Conservation (phyloP, 495 filamentous ascomycete species). For the Margaritispora aquatica region DNA sequence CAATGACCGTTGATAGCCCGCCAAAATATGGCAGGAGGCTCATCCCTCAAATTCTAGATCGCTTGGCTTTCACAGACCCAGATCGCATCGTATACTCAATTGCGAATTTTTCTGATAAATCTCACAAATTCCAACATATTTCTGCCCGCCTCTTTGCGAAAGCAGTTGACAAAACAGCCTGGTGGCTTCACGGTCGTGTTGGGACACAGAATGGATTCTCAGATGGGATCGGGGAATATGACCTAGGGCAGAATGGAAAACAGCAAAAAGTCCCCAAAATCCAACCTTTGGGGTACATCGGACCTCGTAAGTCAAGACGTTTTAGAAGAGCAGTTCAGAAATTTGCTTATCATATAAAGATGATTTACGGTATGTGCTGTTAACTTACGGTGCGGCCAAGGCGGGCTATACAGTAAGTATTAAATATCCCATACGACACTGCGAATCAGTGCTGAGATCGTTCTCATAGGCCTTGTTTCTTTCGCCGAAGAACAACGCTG, state of each 20-base stretch:
- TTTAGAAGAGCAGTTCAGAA: background rate
- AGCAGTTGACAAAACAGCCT: conserved; percentile 25
- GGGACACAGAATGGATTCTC: background rate
- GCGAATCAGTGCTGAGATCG: no score
- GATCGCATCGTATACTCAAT: conserved; percentile 21
- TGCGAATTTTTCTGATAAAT: conserved; percentile 1
- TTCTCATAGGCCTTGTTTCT: conserved; percentile 23
- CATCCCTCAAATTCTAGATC: conserved; percentile 24
- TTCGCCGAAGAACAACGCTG: conserved; percentile 39
- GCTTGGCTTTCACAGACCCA: conserved; percentile 19
- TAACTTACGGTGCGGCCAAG: conserved; percentile 25
- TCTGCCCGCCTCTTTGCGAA: conserved; percentile 18
- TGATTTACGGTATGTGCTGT: conserved; percentile 19
- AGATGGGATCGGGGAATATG: background rate
- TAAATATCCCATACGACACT: background rate
- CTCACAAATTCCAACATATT: background rate
- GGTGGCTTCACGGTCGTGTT: conserved; percentile 16
- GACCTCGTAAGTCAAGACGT: conserved; percentile 18
- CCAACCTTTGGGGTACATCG: conserved; percentile 19
- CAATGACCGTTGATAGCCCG: background rate
- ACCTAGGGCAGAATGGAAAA: no score
- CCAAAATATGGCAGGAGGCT: conserved; percentile 17
- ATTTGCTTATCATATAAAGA: conserved; percentile 1
- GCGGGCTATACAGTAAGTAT: conserved; percentile 24
- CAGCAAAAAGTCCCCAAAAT: no score